These are phyloP conservation scores for Erysimum cheiri DNA, from an alignment of 441 rosid species.

Conservation along the genomic window DNA sequence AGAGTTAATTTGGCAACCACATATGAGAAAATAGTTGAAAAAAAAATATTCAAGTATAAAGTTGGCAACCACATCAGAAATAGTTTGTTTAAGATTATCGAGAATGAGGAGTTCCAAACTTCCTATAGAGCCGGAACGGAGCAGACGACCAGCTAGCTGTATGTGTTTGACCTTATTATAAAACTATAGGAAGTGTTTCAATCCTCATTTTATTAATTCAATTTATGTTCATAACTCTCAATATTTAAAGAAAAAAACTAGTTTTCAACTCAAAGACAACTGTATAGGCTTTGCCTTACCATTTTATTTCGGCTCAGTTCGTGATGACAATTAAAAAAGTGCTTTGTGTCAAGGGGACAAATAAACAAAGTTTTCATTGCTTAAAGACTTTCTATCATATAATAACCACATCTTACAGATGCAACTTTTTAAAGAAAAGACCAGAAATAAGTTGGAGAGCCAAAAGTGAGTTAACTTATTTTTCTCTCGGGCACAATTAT, in stretches of 20 bases:
- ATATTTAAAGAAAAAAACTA: not conserved
- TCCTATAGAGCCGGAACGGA: conserved; percentile 39
- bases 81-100: conserved; percentile 37
- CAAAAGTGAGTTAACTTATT: too few species aligned
- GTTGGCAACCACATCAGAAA: conserved; percentile 22
- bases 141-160: conserved; percentile 44
- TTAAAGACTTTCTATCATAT: conserved; percentile 29
- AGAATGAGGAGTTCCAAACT: conserved; percentile 33
- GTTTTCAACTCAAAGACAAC: conserved; percentile 40
- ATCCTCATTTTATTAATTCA: conserved; percentile 19
- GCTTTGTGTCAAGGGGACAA: conserved; percentile 31
- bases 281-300: conserved; percentile 31
- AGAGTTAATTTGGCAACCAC: conserved; percentile 3
- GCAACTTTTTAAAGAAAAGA: too few species aligned
- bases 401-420: conserved; percentile 20
- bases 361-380: conserved; percentile 39
- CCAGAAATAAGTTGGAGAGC: too few species aligned
- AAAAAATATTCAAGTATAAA: not conserved
- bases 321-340: not conserved
- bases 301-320: conserved; percentile 39
- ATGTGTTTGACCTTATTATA: conserved; percentile 40
- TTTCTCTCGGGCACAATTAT: too few species aligned
- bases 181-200: conserved; percentile 1
- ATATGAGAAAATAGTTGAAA: not conserved
- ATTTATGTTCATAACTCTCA: conserved; percentile 25